Evolutionary conservation across 306 rosid species (phyloP).

Genomic region (Abrus pulchellus): DNA sequence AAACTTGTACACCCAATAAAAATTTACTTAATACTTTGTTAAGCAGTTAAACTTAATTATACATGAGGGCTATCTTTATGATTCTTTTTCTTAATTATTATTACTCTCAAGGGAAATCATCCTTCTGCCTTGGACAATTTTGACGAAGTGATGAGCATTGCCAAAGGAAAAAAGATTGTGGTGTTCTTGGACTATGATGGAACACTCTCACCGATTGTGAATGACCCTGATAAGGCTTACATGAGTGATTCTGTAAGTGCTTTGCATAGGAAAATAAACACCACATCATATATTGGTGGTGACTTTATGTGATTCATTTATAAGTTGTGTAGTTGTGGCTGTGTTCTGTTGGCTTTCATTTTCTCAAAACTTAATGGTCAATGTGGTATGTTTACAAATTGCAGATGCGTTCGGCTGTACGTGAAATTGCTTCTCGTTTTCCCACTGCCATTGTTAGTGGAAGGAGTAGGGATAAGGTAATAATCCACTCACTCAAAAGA

Average conservation of each 20-base stretch:
- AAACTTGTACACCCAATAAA: slow-evolving; percentile 26
- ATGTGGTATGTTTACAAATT: neutral
- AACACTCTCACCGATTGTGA: slow-evolving; percentile 64
- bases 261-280: neutral
- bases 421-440: slow-evolving; percentile 55
- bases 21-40: neutral
- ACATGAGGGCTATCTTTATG: neutral
- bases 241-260: slow-evolving; percentile 59
- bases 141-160: slow-evolving; percentile 62
- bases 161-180: slow-evolving; percentile 55
- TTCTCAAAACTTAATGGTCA: slow-evolving; percentile 20
- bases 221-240: slow-evolving; percentile 63
- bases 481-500: slow-evolving; percentile 27
- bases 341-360: slow-evolving; percentile 22
- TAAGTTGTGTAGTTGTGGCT: neutral
- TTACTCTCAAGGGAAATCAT: slow-evolving; percentile 52
- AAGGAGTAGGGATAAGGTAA: slow-evolving; percentile 64
- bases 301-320: neutral
- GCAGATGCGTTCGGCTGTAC: slow-evolving; percentile 65
- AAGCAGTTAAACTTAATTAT: neutral
- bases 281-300: slow-evolving; percentile 16
- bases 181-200: slow-evolving; percentile 77
- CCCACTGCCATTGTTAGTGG: slow-evolving; percentile 71
- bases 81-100: neutral
- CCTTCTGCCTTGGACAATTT: slow-evolving; percentile 62